phyloP scores from a whole-genome alignment of 2,329 filamentous ascomycete genomes.

The Grosmannia clavigera region DNA sequence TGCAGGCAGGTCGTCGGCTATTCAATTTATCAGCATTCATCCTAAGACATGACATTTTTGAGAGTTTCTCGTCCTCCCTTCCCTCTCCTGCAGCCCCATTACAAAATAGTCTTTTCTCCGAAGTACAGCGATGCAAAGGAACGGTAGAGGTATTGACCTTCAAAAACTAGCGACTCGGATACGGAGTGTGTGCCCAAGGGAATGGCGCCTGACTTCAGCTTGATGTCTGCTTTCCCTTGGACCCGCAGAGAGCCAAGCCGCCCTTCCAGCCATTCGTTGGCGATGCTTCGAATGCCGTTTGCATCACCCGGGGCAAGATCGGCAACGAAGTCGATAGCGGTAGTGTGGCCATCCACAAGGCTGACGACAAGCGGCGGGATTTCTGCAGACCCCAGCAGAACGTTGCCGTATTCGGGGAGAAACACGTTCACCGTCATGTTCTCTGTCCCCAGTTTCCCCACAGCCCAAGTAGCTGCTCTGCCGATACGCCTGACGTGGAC shows the following conservation, averaged over 20 bases:
- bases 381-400: conserved; percentile 63
- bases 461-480: conserved; percentile 66
- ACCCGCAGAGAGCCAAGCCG: conserved; percentile 59
- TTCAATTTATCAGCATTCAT: conserved; percentile 25
- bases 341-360: conserved; percentile 66
- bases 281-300: conserved; percentile 64
- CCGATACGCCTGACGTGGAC: conserved; percentile 64
- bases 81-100: conserved; percentile 5
- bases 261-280: conserved; percentile 80
- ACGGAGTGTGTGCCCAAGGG: conserved; percentile 66
- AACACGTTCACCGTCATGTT: conserved; percentile 63
- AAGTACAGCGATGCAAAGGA: conserved; percentile 49
- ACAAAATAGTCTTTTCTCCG: conserved; percentile 40
- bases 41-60: neutral
- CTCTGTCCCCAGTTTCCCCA: conserved; percentile 60
- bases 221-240: conserved; percentile 59
- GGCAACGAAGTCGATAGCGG: conserved; percentile 65
- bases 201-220: conserved; percentile 67
- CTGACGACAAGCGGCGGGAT: conserved; percentile 66
- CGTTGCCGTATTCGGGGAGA: conserved; percentile 69
- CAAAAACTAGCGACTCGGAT: conserved; percentile 62
- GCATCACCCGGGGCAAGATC: conserved; percentile 66
- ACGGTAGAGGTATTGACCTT: conserved; percentile 66
- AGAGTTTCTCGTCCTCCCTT: neutral
- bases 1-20: conserved; percentile 58